These are phyloP conservation scores for Syzygium syzygioides DNA, from an alignment of 441 rosid species.

Conservation along the genomic window DNA sequence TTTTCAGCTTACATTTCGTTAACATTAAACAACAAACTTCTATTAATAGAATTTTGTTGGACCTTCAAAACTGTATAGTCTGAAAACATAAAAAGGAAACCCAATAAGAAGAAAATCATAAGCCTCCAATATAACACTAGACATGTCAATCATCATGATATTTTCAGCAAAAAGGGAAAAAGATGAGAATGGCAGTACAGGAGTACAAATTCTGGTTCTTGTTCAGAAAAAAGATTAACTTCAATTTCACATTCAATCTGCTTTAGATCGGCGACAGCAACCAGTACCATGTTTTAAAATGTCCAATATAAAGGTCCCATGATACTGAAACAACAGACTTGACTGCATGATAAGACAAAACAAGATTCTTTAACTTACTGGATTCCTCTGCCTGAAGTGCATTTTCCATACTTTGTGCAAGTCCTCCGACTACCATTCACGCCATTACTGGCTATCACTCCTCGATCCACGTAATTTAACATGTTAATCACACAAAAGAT, in stretches of 20 bases:
- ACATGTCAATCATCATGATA: background rate
- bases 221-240: background rate
- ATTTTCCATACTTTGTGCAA: conserved; percentile 61
- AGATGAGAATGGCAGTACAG: background rate
- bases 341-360: background rate
- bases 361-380: conserved; percentile 52
- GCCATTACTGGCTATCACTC: conserved; percentile 96
- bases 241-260: background rate
- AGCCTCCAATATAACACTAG: background rate
- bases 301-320: background rate
- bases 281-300: background rate
- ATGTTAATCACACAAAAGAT: conserved; percentile 85
- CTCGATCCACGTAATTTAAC: conserved; percentile 88
- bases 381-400: conserved; percentile 82
- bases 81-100: background rate
- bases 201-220: background rate
- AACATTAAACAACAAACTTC: background rate
- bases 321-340: background rate
- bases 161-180: background rate
- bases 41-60: background rate
- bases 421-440: conserved; percentile 70
- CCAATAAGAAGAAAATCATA: background rate
- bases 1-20: background rate
- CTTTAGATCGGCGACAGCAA: background rate
- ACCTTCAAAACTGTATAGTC: background rate